Percentiles rank a stretch among this genome's conserved stretches.
Conservation (phyloP, 2,329 filamentous ascomycete genomes). For the Mycosphaerella sp. region DNA sequence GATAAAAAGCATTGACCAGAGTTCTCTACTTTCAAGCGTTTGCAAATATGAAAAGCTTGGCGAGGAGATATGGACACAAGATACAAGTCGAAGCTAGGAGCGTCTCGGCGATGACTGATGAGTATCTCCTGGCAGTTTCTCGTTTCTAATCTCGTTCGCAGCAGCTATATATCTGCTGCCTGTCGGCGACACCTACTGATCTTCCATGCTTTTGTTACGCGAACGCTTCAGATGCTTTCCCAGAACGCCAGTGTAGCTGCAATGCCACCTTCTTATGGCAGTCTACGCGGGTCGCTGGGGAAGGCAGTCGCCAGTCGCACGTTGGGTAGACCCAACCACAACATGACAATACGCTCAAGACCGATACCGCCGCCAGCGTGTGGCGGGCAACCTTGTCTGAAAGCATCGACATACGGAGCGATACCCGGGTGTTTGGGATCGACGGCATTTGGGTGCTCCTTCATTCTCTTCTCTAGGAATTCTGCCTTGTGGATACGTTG, state of each 20-base stretch:
- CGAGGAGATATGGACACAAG: no score
- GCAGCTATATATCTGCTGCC: neutral
- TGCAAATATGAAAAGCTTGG: no score
- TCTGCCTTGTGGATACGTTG: constrained; percentile 60
- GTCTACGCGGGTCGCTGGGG: constrained; percentile 56
- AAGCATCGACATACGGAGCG: constrained; percentile 58
- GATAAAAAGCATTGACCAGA: no score
- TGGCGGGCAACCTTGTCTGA: constrained; percentile 58
- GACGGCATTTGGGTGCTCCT: constrained; percentile 50
- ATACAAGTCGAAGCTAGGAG: no score
- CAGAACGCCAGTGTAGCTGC: neutral
- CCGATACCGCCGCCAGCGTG: constrained; percentile 62
- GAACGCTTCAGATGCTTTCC: neutral
- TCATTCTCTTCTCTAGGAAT: constrained; percentile 54
- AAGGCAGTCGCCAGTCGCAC: constrained; percentile 57
- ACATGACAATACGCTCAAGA: constrained; percentile 60
- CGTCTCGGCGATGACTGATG: no score
- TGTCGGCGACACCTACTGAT: neutral
- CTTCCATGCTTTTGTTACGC: neutral
- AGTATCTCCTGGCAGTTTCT: neutral
- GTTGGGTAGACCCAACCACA: constrained; percentile 60
- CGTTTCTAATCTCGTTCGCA: neutral
- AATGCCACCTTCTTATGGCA: neutral
- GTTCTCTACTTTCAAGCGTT: no score
- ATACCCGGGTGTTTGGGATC: constrained; percentile 55